These are phyloP conservation scores for Tetradesmus lagerheimii DNA, from an alignment of 139 green algal genomes.

Conservation along the genomic window DNA sequence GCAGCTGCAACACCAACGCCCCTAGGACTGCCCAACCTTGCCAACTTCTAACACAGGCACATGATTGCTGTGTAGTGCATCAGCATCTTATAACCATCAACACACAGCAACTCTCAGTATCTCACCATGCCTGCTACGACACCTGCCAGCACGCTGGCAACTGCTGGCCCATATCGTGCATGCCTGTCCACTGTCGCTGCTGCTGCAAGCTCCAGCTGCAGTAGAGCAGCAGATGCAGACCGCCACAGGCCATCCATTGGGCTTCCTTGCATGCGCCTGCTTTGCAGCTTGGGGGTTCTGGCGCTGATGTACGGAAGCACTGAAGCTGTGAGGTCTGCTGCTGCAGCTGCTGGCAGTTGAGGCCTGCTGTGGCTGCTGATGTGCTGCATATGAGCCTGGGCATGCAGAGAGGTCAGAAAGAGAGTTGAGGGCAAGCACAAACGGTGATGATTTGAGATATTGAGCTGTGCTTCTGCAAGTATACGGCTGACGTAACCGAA, in stretches of 20 bases:
- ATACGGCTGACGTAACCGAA: no score
- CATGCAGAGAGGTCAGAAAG: background rate
- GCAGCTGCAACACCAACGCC: no score
- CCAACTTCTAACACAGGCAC: no score
- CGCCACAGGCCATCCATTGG: constrained; percentile 1
- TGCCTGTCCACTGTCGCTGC: constrained; percentile 13
- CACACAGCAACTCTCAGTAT: background rate
- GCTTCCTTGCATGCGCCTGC: background rate
- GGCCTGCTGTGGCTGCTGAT: background rate
- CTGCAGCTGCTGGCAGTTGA: background rate
- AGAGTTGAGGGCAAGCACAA: background rate
- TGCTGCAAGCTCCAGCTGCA: constrained; percentile 5
- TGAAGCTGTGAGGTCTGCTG: constrained; percentile 3
- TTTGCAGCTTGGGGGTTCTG: background rate
- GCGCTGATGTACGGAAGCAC: constrained; percentile 19
- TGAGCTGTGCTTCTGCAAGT: no score
- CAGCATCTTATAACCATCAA: background rate
- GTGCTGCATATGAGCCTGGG: background rate
- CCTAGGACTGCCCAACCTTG: no score
- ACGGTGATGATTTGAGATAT: no score
- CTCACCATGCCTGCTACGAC: background rate
- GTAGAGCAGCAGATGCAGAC: background rate
- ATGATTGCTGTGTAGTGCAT: no score
- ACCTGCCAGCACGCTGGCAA: background rate
- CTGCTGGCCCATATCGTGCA: background rate